These are phyloP conservation scores for Penicillium cataractarum DNA, from an alignment of 495 filamentous ascomycete genomes.

Conservation along the genomic window DNA sequence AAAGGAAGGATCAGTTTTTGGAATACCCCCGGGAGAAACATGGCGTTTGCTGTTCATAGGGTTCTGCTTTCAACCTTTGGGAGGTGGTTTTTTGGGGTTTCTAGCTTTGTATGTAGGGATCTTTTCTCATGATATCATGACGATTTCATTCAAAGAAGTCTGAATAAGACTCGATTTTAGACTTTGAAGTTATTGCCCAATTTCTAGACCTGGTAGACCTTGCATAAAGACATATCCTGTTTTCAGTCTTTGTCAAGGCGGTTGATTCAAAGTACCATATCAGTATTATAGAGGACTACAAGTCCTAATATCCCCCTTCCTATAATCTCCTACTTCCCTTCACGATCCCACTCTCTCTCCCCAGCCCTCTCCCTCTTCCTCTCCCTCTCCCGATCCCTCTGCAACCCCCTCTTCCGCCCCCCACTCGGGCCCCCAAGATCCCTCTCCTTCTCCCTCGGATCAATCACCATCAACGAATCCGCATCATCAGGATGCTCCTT, in stretches of 20 bases:
- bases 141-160: slow-evolving; percentile 1
- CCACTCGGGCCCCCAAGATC: slow-evolving; percentile 49
- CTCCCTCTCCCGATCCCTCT: slow-evolving; percentile 47
- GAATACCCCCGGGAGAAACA: slow-evolving; percentile 11
- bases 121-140: slow-evolving; percentile 7
- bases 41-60: slow-evolving; percentile 17
- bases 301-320: not conserved
- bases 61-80: slow-evolving; percentile 3
- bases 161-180: not conserved
- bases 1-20: not conserved
- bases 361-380: slow-evolving; percentile 39
- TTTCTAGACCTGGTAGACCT: not conserved
- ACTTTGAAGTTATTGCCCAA: not conserved
- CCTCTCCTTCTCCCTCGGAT: slow-evolving; percentile 83
- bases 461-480: slow-evolving; percentile 91
- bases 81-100: not conserved
- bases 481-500: slow-evolving; percentile 84
- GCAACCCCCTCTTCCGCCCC: slow-evolving; percentile 31
- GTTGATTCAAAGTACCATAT: no score
- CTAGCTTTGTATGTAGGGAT: slow-evolving; percentile 8
- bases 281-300: no score
- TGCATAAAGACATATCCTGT: not conserved
- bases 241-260: not conserved
- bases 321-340: slow-evolving; percentile 9
- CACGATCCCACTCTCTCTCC: slow-evolving; percentile 45